Conservation (phyloP, 1,139 yeast species). For the Yamadazyma triangularis region DNA sequence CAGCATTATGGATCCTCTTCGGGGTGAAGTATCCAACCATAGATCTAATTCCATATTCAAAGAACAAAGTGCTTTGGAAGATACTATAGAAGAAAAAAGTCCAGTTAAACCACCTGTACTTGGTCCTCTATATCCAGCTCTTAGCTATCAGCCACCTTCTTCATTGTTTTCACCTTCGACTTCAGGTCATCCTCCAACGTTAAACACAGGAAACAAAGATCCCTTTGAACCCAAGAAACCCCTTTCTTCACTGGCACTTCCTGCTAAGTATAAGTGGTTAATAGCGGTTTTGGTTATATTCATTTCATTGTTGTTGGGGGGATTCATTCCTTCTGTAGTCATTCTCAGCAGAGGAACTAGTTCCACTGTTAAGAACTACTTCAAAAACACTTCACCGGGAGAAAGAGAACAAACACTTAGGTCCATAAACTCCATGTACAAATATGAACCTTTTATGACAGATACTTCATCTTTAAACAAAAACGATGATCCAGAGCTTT, state of each 20-base stretch:
- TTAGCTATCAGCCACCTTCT: neutral
- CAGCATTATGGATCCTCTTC: constrained; percentile 12
- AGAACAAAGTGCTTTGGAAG: constrained; percentile 8
- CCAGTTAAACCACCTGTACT: neutral
- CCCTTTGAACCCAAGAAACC: constrained; percentile 1
- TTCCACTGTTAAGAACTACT: constrained; percentile 10
- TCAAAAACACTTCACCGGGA: constrained; percentile 4
- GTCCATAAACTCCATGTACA: neutral
- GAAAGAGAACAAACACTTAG: constrained; percentile 10
- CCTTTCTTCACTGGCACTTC: neutral
- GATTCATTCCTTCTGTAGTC: constrained; percentile 19
- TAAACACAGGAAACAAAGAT: too few species aligned
- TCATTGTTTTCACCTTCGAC: neutral
- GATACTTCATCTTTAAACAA: neutral
- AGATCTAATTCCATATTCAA: constrained; percentile 8
- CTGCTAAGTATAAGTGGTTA: neutral
- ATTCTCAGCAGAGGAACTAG: constrained; percentile 20
- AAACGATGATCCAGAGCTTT: neutral
- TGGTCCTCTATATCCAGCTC: neutral
- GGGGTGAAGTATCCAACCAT: constrained; percentile 5
- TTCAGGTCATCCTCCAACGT: too few species aligned
- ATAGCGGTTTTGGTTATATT: constrained; percentile 7
- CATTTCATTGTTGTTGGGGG: constrained; percentile 13
- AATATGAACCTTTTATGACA: too few species aligned
- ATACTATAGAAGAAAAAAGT: neutral